Base-by-base conservation (phyloP, 345 rosid genomes). In the Murraya koenigii region DNA sequence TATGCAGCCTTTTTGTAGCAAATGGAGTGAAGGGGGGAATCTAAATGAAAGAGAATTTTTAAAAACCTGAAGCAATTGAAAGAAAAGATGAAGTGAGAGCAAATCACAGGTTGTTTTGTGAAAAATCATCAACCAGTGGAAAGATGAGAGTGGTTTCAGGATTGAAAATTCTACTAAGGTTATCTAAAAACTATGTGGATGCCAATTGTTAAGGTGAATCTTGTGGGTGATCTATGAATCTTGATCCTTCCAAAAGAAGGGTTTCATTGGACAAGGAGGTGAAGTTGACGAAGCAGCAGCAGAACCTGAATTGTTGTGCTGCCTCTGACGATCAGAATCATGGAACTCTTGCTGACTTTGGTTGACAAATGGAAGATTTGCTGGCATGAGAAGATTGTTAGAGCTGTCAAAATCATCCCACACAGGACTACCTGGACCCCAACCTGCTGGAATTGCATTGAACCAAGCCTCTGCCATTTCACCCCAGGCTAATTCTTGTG, bases 401-500 rank as follows among this genome's bases (percentile, higher is more conserved):
- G 75, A 72, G 28, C 86, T 70, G 74, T 95, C 97, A 77, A 96
- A 77, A 79, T 95, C 95, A 82, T 95, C 98, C 98, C 98, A 93
- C 1, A 93, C 93, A 35, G 98, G 85, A 79, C 97, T 93, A 17
- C 89, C 97, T 17, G 97, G 97, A 61, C 95, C 97, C 97, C 97
- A 92, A 69, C 90, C 97, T 32, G 86, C 86, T 17, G 91, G 93
- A 75, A 93, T 89, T 44, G 95, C 89, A 88, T 88, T 88, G 85
- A 88, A 84, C 97, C 98, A 95, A 70, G 88, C 90, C 49, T 90
- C 97, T 26, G 89, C 87, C 94, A 84, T 88, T 19, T 91, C 97
- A 77, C 93, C 93, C 93, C 95, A 91, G 26, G 23, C 86, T 76
- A 80, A 66, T 69, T 85, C 97, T 68, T 83, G 88, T 25, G 88